phyloP scores from a whole-genome alignment of 257 asterid genomes.

The Gentiana macrophylla region DNA sequence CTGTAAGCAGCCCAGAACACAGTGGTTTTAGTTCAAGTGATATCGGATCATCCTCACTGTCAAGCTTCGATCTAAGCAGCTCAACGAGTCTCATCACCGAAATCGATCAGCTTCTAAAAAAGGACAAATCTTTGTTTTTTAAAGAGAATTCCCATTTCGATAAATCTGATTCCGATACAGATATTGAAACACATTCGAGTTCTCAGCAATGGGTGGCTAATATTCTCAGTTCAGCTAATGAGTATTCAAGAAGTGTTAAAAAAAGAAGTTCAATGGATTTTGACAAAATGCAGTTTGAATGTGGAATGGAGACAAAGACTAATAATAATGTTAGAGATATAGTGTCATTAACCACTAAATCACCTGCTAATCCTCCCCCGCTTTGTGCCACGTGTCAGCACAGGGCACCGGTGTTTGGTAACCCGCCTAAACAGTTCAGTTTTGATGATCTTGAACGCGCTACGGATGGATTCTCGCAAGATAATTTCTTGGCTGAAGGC shows the following conservation, averaged over 20 bases:
- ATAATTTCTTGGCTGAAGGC: conserved; percentile 83
- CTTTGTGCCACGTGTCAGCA: conserved; percentile 74
- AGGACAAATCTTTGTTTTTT: conserved; percentile 17
- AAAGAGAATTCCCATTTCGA: conserved; percentile 15
- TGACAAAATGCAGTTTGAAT: conserved; percentile 9
- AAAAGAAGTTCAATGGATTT: conserved; percentile 24
- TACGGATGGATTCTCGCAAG: conserved; percentile 54
- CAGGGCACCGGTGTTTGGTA: conserved; percentile 64
- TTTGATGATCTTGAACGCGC: conserved; percentile 67
- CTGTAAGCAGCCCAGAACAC: conserved; percentile 69
- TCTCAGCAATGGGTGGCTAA: conserved; percentile 51
- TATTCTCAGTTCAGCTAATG: conserved; percentile 40
- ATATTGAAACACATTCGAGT: conserved; percentile 38
- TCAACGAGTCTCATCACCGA: conserved; percentile 41
- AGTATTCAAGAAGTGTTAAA: conserved; percentile 25
- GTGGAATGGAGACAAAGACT: conserved; percentile 15
- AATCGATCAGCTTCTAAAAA: conserved; percentile 38
- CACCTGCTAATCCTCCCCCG: conserved; percentile 65
- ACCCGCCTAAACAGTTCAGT: conserved; percentile 60
- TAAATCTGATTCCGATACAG: conserved; percentile 49
- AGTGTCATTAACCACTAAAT: conserved; percentile 27
- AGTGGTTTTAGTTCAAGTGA: conserved; percentile 24
- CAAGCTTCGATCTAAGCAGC: conserved; percentile 41
- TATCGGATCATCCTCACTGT: conserved; percentile 38
- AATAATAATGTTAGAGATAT: conserved; percentile 47